Evolutionary conservation across 176 grass and related monocot genomes (phyloP).

Genomic region (Chrysopogon serrulatus): DNA sequence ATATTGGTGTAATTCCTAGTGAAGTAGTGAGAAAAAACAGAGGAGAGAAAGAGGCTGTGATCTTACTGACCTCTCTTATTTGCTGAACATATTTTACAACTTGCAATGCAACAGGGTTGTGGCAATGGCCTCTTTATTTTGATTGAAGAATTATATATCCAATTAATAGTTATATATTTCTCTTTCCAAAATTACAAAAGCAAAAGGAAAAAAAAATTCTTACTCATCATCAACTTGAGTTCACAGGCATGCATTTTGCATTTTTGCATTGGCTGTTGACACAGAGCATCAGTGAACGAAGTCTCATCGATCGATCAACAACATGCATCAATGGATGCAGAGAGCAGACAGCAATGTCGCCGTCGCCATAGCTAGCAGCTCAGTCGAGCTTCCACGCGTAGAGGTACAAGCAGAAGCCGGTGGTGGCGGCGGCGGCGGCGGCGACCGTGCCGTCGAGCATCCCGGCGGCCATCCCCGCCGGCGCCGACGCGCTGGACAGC

Average conservation of each 20-base stretch:
- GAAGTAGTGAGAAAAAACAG: background rate
- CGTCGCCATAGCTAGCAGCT: background rate
- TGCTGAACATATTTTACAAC: background rate
- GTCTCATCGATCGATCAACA: background rate
- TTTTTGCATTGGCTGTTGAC: background rate
- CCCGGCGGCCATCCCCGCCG: slow-evolving; percentile 11
- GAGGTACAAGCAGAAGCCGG: slow-evolving; percentile 73
- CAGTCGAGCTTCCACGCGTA: slow-evolving; percentile 90
- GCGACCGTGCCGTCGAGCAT: background rate
- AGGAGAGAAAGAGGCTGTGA: background rate
- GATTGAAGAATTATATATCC: slow-evolving; percentile 37
- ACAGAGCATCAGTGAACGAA: background rate
- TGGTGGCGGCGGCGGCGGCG: background rate
- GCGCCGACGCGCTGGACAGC: slow-evolving; percentile 33
- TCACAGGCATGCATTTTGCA: background rate
- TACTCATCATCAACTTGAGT: slow-evolving; percentile 10
- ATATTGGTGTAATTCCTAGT: background rate
- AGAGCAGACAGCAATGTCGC: background rate
- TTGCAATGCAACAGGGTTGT: background rate
- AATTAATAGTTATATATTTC: slow-evolving; percentile 9
- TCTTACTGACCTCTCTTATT: background rate
- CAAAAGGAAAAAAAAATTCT: background rate
- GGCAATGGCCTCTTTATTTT: background rate
- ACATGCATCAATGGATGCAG: background rate
- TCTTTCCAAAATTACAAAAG: slow-evolving; percentile 29